phyloP scores from a whole-genome alignment of 495 filamentous ascomycete genomes.

The Tuber brumale region DNA sequence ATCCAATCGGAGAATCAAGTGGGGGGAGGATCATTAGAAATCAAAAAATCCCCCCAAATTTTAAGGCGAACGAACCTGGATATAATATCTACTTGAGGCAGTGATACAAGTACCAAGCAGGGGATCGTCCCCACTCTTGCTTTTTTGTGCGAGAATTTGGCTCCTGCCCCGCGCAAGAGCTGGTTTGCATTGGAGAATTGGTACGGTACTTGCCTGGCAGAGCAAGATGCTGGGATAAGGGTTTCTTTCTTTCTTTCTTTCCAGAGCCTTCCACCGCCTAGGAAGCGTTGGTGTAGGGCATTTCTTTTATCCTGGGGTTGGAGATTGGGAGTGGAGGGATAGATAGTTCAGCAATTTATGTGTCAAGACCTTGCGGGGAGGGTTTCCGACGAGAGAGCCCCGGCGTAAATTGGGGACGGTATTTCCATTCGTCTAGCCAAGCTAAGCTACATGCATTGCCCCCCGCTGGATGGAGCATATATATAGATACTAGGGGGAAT shows the following conservation, averaged over 20 bases:
- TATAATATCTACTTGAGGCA: neutral
- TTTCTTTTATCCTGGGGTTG: neutral
- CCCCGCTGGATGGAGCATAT: neutral
- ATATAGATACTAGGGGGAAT: neutral
- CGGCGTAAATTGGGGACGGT: neutral
- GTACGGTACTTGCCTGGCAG: neutral
- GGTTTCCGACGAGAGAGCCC: neutral
- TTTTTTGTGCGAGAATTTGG: neutral
- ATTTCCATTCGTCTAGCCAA: neutral
- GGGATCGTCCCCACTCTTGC: neutral
- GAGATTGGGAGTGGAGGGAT: neutral
- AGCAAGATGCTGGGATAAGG: neutral
- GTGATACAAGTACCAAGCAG: neutral
- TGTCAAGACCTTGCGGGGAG: neutral
- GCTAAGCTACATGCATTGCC: neutral
- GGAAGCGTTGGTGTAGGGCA: neutral
- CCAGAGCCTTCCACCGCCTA: neutral
- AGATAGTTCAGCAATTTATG: neutral
- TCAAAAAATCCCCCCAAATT: neutral
- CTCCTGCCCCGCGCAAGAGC: neutral
- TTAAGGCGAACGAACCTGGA: neutral
- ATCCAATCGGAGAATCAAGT: neutral
- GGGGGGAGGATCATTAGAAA: neutral
- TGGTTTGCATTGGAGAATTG: neutral
- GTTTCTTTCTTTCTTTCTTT: neutral